These are phyloP conservation scores for Groenewaldozyma sp. DNA, from an alignment of 1,139 yeast genomes.

Conservation along the genomic window DNA sequence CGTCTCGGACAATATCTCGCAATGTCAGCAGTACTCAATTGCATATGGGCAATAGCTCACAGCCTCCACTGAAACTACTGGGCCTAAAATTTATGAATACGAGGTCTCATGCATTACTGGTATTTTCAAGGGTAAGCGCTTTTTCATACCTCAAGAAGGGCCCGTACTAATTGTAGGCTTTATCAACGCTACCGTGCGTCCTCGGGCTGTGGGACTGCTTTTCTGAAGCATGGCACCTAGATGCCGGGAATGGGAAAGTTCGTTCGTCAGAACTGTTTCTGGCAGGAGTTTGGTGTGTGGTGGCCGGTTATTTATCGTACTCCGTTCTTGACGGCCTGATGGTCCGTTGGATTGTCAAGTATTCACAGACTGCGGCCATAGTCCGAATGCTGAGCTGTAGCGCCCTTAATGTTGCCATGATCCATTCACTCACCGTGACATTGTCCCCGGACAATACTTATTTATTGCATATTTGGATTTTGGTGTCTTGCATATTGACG, in stretches of 20 bases:
- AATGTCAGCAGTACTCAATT: conserved; percentile 10
- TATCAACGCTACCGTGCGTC: conserved; percentile 58
- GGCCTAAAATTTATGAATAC: conserved; percentile 66
- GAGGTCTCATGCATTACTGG: conserved; percentile 60
- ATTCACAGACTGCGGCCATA: conserved; percentile 80
- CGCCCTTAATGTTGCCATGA: conserved; percentile 58
- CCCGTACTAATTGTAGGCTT: conserved; percentile 36
- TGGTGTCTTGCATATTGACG: conserved; percentile 78
- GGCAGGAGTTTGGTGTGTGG: conserved; percentile 47
- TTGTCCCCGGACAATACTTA: conserved; percentile 42
- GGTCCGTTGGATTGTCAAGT: conserved; percentile 86
- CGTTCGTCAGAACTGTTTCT: conserved; percentile 32
- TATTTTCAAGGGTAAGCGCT: conserved; percentile 22
- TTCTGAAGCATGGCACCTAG: conserved; percentile 35
- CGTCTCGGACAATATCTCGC: conserved; percentile 9
- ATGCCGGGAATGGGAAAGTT: conserved; percentile 20
- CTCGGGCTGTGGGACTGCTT: conserved; percentile 50
- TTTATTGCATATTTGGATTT: conserved; percentile 82
- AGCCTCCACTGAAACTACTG: conserved; percentile 38
- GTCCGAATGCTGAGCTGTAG: conserved; percentile 79
- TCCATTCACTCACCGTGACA: conserved; percentile 53
- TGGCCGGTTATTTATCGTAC: conserved; percentile 75
- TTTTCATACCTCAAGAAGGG: conserved; percentile 33
- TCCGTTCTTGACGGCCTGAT: conserved; percentile 81
- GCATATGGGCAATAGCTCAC: conserved; percentile 3